Base-by-base conservation (phyloP, 805 yeast genomes). In the Candida quercuum region DNA sequence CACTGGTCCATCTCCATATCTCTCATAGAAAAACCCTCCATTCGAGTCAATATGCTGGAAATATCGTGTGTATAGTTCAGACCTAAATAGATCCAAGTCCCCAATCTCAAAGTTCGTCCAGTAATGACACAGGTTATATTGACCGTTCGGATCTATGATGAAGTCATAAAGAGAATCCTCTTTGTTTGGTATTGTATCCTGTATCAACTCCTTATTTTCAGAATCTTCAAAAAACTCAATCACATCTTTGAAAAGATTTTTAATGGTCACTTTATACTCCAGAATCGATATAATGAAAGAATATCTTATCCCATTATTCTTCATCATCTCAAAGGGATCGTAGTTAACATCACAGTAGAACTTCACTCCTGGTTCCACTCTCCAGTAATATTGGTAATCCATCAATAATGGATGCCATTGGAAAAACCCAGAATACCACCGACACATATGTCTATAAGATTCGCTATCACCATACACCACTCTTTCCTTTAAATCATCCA, bases 1-100 rank as follows among this genome's bases (percentile, higher is more conserved):
- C 35, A 86, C 81, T 25, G 96, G 96, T 20, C 94, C 95, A 61
- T 86, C 96, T 50, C 95, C 95, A 96, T 95, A 86, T 63, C 95
- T 74, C 67, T 84, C 88, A 60, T 86, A 87, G 66, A 83, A 87
- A 66, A 87, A 87, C n/a, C 95, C 95, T 59, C 96, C 95, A 13
- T 81, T 74, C 44, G 74, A 60, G 61, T 87, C 95, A 52, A 87
- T 71, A 50, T 71, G 66, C 15, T 84, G 82, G 51, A 87, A 87
- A 61, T 81, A 87, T 40, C 73, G 69, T 32, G 61, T 51, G 57
- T 87, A 87, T 8, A 86, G 86, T 36, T 79, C 76, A 15, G 75
- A 60, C 57, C 93, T 72, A 86, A 87, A 85, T 59, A 86, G 74
- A 38, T 74, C 71, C 60, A 86, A 69, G 37, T 78, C 73, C 7